These are phyloP conservation scores for Clathrus columnatus DNA, from an alignment of 768 basidiomycete species.

Conservation along the genomic window DNA sequence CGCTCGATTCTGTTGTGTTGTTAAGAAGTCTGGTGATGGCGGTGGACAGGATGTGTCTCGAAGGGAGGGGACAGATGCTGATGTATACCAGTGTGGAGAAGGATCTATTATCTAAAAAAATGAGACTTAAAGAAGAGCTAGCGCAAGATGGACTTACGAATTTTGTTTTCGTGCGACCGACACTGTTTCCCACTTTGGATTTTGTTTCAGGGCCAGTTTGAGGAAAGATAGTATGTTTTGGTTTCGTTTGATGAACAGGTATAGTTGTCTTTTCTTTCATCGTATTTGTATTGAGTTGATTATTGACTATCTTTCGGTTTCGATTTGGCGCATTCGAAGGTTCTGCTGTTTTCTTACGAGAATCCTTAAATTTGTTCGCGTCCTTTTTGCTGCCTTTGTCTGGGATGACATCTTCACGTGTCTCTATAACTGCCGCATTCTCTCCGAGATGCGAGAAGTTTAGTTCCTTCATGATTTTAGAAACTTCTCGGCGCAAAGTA, in stretches of 20 bases:
- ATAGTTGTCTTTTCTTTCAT: slow-evolving; percentile 6
- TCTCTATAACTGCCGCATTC: slow-evolving; percentile 16
- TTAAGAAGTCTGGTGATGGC: slow-evolving; percentile 36
- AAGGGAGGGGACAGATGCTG: slow-evolving; percentile 32
- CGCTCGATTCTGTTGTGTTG: slow-evolving; percentile 38
- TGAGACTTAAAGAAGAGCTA: not conserved
- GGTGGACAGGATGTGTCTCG: slow-evolving; percentile 21
- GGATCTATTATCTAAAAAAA: slow-evolving; percentile 24
- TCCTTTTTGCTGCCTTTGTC: slow-evolving; percentile 9
- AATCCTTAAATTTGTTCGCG: slow-evolving; percentile 23
- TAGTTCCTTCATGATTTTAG: slow-evolving; percentile 33
- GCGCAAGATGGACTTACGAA: too few species aligned
- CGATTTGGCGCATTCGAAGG: not conserved
- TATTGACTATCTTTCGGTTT: not conserved
- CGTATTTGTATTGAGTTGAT: not conserved
- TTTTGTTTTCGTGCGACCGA: not conserved
- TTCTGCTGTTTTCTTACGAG: not conserved
- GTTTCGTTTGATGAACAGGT: slow-evolving; percentile 11
- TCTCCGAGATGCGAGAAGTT: slow-evolving; percentile 18
- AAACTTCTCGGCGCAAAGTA: slow-evolving; percentile 35
- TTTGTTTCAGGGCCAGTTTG: not conserved
- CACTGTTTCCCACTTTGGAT: not conserved
- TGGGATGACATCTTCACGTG: slow-evolving; percentile 15
- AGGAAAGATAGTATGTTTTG: not conserved
- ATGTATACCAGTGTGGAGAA: slow-evolving; percentile 47